Evolutionary conservation across 2,329 filamentous ascomycete genomes (phyloP), one percentile per base, ranked within the genome.

Genomic region (Microascus cirrosus): DNA sequence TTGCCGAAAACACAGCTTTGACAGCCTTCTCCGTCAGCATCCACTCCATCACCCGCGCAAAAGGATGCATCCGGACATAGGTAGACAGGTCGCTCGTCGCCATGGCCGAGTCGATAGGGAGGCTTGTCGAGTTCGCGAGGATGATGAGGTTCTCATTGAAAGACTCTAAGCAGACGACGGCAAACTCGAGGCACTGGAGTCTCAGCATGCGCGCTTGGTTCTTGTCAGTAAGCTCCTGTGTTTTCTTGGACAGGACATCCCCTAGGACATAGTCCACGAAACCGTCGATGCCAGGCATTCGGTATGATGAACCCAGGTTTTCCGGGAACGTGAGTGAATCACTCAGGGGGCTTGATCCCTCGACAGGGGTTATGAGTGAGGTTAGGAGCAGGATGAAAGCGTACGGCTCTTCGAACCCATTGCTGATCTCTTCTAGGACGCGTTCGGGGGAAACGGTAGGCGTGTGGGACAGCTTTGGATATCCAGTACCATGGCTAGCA

Each of bases 1-100:
- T 83, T 12, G 87, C 83, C 59, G 83, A 79, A 70, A 96, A 93
- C 1, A 99, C 73, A 15, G 86, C 83, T 62, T 82, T 82, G 65
- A 95, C 83, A 24, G 96, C 89, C 62, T 87, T 90, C 66, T 95
- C 90, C 67, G 95, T 96, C 71, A 95, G 96, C 72, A 99, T 83
- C 91, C 94, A 97, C 68, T 99, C 94, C 89, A 97, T 96, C 18
- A 95, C 86, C 60, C 95, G 84, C 2, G 89, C 85, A 66, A 97
- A 99, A 0, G 95, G 93, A 72, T 99, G 95, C 57, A 96, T 80
- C 25, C 85, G 83, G 59, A 94, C 84, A 68, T 99, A 99, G 6
- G 82, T 80, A 55, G 85, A 83, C 4, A 97, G 76, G 58, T 89
- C 88, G 2, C 86, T 87, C 3, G 89, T 80, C 50, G 80, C 80